Base-by-base conservation (phyloP, 352 stramenopile genomes). In the Pythium brassicae region DNA sequence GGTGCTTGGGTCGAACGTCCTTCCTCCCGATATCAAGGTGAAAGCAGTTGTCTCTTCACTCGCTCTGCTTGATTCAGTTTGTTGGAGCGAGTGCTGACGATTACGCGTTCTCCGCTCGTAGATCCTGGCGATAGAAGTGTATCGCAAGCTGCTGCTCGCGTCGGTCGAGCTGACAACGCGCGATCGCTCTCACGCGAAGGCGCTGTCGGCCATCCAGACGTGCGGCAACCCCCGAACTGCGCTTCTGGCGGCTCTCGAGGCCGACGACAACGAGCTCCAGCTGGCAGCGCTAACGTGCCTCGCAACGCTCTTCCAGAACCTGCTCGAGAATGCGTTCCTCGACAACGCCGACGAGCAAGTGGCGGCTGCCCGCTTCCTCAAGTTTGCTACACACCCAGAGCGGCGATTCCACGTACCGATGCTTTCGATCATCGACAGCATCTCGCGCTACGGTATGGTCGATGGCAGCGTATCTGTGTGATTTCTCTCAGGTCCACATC, bases 341-440 rank as follows among this genome's bases (percentile, higher is more conserved):
- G 39, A 35, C 0, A 57, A 54, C 17, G 79, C 78, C 23, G 62
- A 77, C 23, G 27, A 47, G 10, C 49, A 70, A 4, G 61, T 64
- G 17, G 69, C 68, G 0, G 44, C 76, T 26, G 26, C 62, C 10
- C 55, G 52, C 0, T 56, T 72, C 0, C 54, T 85, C 2, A 26
- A 45, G 22, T 74, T 82, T 29, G 49, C 66, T 3, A 27, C 48
- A 5, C 69, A 79, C 46, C 12, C 59, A 0, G 72, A 86, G 19
- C 56, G 73, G 22, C 61, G 70, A 9, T 85, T 72, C 25, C 74
- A 86, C 45, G 51, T 48, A 0, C 64, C 62, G 10, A 46, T 69
- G 45, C 74, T 89, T 4, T 62, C 71, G 12, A 84, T 81, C 34
- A 17, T 83, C 4, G 74, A 83, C 46, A 73, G 52, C 10, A 73